Evolutionary conservation across 1,139 yeast genomes (phyloP), one percentile per base, ranked within the genome.

Genomic region (Diutina catenulata): DNA sequence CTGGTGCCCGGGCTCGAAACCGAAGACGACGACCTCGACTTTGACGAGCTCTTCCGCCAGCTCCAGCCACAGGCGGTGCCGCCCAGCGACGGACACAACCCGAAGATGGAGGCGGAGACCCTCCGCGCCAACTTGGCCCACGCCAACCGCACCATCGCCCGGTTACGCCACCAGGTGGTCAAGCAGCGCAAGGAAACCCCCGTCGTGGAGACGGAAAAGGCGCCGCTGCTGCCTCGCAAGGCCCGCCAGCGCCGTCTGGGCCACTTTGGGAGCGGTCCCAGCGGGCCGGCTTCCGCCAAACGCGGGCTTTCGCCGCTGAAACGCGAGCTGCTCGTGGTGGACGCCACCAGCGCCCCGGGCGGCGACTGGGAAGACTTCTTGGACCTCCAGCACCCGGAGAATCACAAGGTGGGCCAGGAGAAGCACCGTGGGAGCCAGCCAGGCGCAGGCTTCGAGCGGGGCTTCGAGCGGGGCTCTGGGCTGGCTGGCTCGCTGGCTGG

Each of bases 71-170:
- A n/a, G n/a, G n/a, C 39, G 31, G n/a, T 15, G 18, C 16, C 36
- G 38, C 23, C 28, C 40, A 5, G 45, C 44, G 15, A 78, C 23
- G 63, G 73, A 1, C 62, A 68, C 37, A 66, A 72, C 44, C 60
- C 70, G 2, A 74, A 68, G 13, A 59, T 80, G 36, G 88, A 82
- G 51, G 60, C 73, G 5, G 88, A 83, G 49, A 77, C 88, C 0
- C 60, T 81, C 46, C 67, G 71, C 45, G 71, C 83, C 0, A 77
- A 83, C 11, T 62, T 84, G 47, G 66, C 66, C 21, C 83, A 74
- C 53, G 81, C 91, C 4, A 77, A 79, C 48, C 66, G 70, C 43
- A 70, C 75, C 0, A 74, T 77, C 40, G 59, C 72, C 10, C 74
- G 70, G 47, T 62, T 78, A 43, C 68, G 79, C 52, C 56, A 68